Evolutionary conservation across 2,329 filamentous ascomycete genomes (phyloP).

Genomic region (Chrysoporthe deuterocubensis): DNA sequence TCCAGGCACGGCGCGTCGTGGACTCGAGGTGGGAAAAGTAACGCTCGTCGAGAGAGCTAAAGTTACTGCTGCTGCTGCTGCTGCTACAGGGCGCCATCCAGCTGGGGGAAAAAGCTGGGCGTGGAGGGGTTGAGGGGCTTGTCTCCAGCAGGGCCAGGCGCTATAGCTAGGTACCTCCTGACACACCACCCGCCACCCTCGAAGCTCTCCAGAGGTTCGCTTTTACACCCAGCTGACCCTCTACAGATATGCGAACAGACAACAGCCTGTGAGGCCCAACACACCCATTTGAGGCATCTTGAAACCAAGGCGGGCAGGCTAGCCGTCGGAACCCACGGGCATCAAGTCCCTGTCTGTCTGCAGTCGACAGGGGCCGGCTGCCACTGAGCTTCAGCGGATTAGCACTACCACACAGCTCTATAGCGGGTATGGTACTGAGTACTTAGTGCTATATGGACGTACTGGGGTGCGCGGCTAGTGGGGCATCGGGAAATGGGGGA

Average conservation of each 20-base stretch:
- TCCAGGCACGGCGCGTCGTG: background rate
- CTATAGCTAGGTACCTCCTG: no score
- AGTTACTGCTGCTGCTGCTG: background rate
- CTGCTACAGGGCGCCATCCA: background rate
- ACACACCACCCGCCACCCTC: no score
- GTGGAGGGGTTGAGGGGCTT: background rate
- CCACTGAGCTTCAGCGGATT: conserved; percentile 22
- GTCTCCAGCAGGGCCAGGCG: background rate
- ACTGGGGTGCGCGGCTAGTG: background rate
- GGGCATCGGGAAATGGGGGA: conserved; percentile 23
- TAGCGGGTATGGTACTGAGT: background rate
- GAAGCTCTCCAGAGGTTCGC: no score
- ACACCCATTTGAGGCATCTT: no score
- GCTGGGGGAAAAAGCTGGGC: background rate
- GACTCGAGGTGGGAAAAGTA: background rate
- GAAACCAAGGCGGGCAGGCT: no score
- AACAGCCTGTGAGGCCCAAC: no score
- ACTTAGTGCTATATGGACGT: background rate
- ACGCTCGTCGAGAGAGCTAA: background rate
- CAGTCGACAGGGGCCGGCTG: background rate
- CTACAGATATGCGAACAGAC: no score
- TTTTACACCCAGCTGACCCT: no score
- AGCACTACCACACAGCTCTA: background rate
- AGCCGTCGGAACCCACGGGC: background rate
- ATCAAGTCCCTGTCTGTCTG: background rate